phyloP scores from a whole-genome alignment of 2,329 filamentous ascomycete species.

The Penicillium sclerotigenum region DNA sequence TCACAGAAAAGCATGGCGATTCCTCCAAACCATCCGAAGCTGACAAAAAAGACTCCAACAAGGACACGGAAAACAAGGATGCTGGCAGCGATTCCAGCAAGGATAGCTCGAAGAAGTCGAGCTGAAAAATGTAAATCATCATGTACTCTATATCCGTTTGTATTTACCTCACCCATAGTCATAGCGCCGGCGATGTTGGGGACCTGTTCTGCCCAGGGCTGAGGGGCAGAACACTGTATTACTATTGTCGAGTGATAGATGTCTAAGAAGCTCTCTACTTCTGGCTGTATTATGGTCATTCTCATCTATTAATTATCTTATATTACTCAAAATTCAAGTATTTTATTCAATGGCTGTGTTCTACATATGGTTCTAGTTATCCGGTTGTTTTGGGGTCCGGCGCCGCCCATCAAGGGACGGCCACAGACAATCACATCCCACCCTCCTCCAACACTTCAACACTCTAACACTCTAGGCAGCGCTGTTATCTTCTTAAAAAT shows the following conservation, averaged over 20 bases:
- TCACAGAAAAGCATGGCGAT: constrained; percentile 61
- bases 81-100: constrained; percentile 22
- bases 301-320: background rate
- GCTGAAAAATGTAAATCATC: constrained; percentile 29
- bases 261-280: constrained; percentile 25
- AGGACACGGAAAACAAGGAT: constrained; percentile 20
- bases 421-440: constrained; percentile 25
- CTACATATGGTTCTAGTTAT: background rate
- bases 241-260: constrained; percentile 19
- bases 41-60: constrained; percentile 20
- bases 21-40: constrained; percentile 29
- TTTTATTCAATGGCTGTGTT: background rate
- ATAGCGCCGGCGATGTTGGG: constrained; percentile 41
- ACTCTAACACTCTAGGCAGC: constrained; percentile 9
- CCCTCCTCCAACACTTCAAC: background rate
- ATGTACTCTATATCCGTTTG: constrained; percentile 29
- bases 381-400: constrained; percentile 7
- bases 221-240: constrained; percentile 22
- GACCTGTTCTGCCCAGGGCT: constrained; percentile 19
- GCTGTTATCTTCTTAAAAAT: constrained; percentile 4
- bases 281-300: constrained; percentile 1
- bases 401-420: constrained; percentile 14
- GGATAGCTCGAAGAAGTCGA: constrained; percentile 39
- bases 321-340: background rate
- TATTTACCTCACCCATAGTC: constrained; percentile 34